phyloP scores from a whole-genome alignment of 768 basidiomycete genomes.

The Leccinellum albellum region DNA sequence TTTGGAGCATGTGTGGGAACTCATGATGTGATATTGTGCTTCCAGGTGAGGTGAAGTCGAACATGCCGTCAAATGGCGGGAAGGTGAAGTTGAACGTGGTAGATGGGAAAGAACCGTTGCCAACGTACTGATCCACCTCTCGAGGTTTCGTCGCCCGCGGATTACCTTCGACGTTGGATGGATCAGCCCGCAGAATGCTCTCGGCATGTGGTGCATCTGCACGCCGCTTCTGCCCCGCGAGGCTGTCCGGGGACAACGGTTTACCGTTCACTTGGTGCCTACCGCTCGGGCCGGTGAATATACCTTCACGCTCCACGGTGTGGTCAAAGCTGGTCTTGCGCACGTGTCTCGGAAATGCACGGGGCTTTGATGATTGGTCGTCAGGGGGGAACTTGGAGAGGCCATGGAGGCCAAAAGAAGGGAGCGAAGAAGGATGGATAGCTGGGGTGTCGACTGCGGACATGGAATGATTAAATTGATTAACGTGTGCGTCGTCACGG shows the following conservation, averaged over 20 bases:
- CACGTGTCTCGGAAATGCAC: slow-evolving; percentile 76
- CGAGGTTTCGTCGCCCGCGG: slow-evolving; percentile 28
- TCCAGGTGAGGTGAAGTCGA: slow-evolving; percentile 43
- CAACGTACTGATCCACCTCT: slow-evolving; percentile 40
- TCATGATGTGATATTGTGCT: slow-evolving; percentile 35
- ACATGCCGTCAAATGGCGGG: slow-evolving; percentile 61
- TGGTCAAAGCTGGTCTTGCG: slow-evolving; percentile 96
- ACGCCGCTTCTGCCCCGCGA: slow-evolving; percentile 71
- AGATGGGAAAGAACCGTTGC: slow-evolving; percentile 57
- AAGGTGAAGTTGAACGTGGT: slow-evolving; percentile 71
- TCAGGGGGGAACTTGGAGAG: slow-evolving; percentile 35
- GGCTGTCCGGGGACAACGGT: slow-evolving; percentile 59
- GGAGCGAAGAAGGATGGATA: slow-evolving; percentile 69
- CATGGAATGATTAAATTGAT: slow-evolving; percentile 37
- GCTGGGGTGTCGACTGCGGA: slow-evolving; percentile 45
- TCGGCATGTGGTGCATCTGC: slow-evolving; percentile 80
- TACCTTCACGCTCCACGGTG: slow-evolving; percentile 69
- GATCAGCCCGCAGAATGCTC: slow-evolving; percentile 76
- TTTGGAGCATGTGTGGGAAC: slow-evolving; percentile 33
- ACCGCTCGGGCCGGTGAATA: slow-evolving; percentile 55
- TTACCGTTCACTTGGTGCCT: slow-evolving; percentile 82
- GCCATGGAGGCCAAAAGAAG: slow-evolving; percentile 66
- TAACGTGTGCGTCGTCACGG: slow-evolving; percentile 27
- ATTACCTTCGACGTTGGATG: slow-evolving; percentile 49
- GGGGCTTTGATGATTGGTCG: slow-evolving; percentile 37